Evolutionary conservation across 495 filamentous ascomycete species (phyloP).

Genomic region (Podospora fimiseda): DNA sequence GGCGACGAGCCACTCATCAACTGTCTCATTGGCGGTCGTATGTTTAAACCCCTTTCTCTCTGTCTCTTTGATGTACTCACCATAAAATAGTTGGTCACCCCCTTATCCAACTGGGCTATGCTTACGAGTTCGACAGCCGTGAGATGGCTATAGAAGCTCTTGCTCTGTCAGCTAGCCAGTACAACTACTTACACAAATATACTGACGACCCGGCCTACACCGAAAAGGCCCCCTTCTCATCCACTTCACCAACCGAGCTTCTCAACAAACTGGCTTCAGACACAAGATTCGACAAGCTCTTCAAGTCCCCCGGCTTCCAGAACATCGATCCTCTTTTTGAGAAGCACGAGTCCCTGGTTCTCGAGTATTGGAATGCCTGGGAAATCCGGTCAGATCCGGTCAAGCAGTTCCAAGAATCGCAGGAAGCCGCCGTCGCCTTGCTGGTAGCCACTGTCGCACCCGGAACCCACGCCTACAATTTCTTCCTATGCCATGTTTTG

Average conservation of each 20-base stretch:
- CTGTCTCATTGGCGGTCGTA: constrained; percentile 69
- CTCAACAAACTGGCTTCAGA: constrained; percentile 54
- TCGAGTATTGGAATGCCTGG: constrained; percentile 90
- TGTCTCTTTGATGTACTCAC: too few relatives aligned
- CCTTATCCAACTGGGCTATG: constrained; percentile 83
- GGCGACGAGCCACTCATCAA: constrained; percentile 75
- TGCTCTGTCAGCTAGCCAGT: constrained; percentile 59
- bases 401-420: constrained; percentile 69
- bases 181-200: constrained; percentile 73
- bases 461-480: constrained; percentile 65
- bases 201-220: constrained; percentile 65
- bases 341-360: constrained; percentile 59
- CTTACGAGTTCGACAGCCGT: constrained; percentile 71
- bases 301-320: constrained; percentile 48
- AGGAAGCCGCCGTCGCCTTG: constrained; percentile 66
- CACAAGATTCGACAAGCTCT: constrained; percentile 52
- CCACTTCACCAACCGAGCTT: constrained; percentile 59
- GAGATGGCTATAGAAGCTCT: constrained; percentile 83
- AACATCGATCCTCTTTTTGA: constrained; percentile 64
- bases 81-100: constrained; percentile 66
- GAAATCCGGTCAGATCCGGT: constrained; percentile 50
- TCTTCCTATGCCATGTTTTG: constrained; percentile 75
- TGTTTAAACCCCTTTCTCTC: constrained; percentile 26
- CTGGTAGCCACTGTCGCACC: constrained; percentile 56
- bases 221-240: constrained; percentile 41